Conservation (phyloP, 2,329 filamentous ascomycete genomes). For the Aspergillus sp. region DNA sequence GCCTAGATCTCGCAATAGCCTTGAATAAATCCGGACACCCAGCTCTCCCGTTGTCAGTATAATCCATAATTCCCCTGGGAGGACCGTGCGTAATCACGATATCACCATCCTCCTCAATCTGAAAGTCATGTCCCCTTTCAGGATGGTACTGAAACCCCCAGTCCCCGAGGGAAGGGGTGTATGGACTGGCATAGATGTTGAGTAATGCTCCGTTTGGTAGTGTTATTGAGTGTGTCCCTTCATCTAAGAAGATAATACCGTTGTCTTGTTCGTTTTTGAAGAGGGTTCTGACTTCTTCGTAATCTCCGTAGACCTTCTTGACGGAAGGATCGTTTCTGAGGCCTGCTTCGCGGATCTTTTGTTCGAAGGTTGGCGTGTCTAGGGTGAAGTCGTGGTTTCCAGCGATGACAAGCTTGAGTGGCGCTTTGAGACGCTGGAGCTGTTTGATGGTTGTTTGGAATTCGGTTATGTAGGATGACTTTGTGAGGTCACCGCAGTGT, state of each 20-base stretch:
- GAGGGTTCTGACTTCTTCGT: slow-evolving; percentile 42
- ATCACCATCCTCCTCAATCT: slow-evolving; percentile 39
- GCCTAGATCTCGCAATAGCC: slow-evolving; percentile 33
- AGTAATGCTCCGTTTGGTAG: slow-evolving; percentile 54
- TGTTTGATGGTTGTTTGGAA: slow-evolving; percentile 45
- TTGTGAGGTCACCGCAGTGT: slow-evolving; percentile 57
- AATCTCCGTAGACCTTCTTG: slow-evolving; percentile 42
- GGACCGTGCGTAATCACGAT: slow-evolving; percentile 60
- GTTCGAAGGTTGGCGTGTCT: slow-evolving; percentile 41
- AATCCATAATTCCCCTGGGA: slow-evolving; percentile 55
- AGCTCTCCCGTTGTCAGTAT: slow-evolving; percentile 31
- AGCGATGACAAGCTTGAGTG: slow-evolving; percentile 57
- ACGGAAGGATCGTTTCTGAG: slow-evolving; percentile 28
- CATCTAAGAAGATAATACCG: slow-evolving; percentile 53
- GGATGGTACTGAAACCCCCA: slow-evolving; percentile 56
- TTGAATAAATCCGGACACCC: slow-evolving; percentile 37
- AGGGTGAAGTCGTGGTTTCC: slow-evolving; percentile 57
- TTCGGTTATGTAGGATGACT: slow-evolving; percentile 45
- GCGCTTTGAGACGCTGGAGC: slow-evolving; percentile 48
- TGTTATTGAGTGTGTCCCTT: slow-evolving; percentile 52
- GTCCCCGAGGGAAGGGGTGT: slow-evolving; percentile 49
- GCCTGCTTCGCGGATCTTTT: slow-evolving; percentile 32
- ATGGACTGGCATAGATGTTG: slow-evolving; percentile 56
- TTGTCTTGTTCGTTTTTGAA: slow-evolving; percentile 40
- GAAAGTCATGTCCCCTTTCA: slow-evolving; percentile 40